Evolutionary conservation across 768 basidiomycete species (phyloP).

Genomic region (Auricularia sp.): DNA sequence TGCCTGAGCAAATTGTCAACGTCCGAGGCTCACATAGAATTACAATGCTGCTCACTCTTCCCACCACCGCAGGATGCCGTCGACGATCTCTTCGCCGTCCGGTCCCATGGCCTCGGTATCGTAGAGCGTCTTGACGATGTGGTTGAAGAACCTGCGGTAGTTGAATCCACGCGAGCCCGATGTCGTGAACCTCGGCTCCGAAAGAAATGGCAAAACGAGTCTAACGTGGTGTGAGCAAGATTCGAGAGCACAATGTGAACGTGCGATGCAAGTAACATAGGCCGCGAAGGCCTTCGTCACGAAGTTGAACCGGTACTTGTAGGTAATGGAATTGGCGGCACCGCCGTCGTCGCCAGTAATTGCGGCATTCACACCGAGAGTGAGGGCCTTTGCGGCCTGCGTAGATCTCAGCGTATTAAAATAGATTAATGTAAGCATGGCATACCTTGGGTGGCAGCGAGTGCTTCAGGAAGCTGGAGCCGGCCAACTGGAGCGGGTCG

Average conservation of each 20-base stretch:
- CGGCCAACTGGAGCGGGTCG: background rate
- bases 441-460: background rate
- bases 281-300: background rate
- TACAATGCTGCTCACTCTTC: background rate
- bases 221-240: background rate
- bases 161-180: background rate
- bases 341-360: background rate
- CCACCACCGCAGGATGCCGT: background rate
- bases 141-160: background rate
- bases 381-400: background rate
- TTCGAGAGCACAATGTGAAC: background rate
- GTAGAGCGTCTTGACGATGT: background rate
- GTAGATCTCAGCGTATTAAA: background rate
- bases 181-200: background rate
- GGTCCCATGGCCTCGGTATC: background rate
- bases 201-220: background rate
- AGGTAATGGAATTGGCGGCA: background rate
- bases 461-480: background rate
- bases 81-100: background rate
- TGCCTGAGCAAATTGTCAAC: background rate
- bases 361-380: background rate
- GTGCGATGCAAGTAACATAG: background rate
- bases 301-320: background rate
- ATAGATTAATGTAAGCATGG: too few relatives aligned
- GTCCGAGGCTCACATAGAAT: background rate